Evolutionary conservation across 2,329 filamentous ascomycete species (phyloP).

Genomic region (Ambrosiella cleistominuta): DNA sequence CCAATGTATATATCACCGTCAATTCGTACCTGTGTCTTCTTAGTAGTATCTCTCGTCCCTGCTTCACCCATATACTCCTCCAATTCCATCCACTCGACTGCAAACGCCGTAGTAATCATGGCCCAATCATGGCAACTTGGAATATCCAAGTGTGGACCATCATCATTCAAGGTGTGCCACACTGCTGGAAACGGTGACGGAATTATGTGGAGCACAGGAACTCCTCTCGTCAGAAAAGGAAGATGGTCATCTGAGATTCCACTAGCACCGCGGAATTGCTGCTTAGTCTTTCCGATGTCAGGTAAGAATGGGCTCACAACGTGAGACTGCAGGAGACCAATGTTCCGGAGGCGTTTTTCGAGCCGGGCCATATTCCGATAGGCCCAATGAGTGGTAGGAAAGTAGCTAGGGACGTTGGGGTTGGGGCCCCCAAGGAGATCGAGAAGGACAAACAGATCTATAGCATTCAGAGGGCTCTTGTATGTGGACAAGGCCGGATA

Average conservation of each 20-base stretch:
- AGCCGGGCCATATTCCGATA: slow-evolving; percentile 59
- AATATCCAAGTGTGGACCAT: slow-evolving; percentile 68
- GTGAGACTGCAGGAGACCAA: slow-evolving; percentile 47
- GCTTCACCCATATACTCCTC: slow-evolving; percentile 19
- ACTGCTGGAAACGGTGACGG: slow-evolving; percentile 63
- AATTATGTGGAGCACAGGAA: slow-evolving; percentile 80
- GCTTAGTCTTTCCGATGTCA: slow-evolving; percentile 37
- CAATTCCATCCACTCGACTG: slow-evolving; percentile 83
- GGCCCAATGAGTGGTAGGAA: slow-evolving; percentile 82
- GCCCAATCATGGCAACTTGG: slow-evolving; percentile 76
- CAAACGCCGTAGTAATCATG: slow-evolving; percentile 65
- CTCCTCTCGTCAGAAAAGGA: slow-evolving; percentile 73
- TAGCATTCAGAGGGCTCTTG: slow-evolving; percentile 56
- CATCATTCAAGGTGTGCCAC: slow-evolving; percentile 76
- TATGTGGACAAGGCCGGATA: slow-evolving; percentile 60
- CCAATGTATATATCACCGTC: slow-evolving; percentile 17
- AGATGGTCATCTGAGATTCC: slow-evolving; percentile 72
- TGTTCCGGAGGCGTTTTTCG: slow-evolving; percentile 53
- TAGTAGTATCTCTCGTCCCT: background rate
- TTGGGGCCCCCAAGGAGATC: slow-evolving; percentile 61
- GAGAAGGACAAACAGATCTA: slow-evolving; percentile 78
- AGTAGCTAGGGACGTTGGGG: slow-evolving; percentile 68
- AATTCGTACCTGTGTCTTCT: slow-evolving; percentile 24
- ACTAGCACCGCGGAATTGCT: slow-evolving; percentile 30
- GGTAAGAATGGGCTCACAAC: slow-evolving; percentile 40